A percentile compares a stretch with the other conserved stretches of the same genome.
Evolutionary conservation across 2,329 filamentous ascomycete genomes (phyloP).

Genomic region (Aspergillus brunneoviolaceus): DNA sequence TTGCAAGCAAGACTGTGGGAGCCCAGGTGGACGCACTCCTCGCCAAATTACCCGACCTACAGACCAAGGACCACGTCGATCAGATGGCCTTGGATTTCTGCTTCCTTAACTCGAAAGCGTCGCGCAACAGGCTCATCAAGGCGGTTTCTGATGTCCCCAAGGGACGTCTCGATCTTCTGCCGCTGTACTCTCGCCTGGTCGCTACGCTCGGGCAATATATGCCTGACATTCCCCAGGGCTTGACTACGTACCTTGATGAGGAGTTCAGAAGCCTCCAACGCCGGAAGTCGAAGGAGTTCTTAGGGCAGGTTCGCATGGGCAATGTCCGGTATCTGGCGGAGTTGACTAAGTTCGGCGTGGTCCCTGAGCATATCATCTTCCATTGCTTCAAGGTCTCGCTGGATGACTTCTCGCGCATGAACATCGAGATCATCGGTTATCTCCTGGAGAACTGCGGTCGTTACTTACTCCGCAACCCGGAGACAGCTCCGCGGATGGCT

Average conservation of each 20-base stretch:
- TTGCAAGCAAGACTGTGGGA: slow-evolving; percentile 95
- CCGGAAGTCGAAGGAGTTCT: slow-evolving; percentile 95
- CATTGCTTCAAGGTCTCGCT: slow-evolving; percentile 97
- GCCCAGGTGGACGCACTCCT: slow-evolving; percentile 93
- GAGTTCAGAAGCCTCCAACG: slow-evolving; percentile 96
- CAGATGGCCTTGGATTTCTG: slow-evolving; percentile 95
- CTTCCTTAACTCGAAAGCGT: slow-evolving; percentile 97
- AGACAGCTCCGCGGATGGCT: slow-evolving; percentile 88
- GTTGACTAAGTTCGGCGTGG: slow-evolving; percentile 95
- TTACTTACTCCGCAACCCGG: slow-evolving; percentile 86
- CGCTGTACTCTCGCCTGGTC: slow-evolving; percentile 86
- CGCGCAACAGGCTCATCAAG: slow-evolving; percentile 89
- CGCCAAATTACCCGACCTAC: slow-evolving; percentile 83
- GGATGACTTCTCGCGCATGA: slow-evolving; percentile 97
- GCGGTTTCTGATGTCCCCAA: slow-evolving; percentile 93
- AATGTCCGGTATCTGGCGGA: slow-evolving; percentile 98
- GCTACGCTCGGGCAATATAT: slow-evolving; percentile 93
- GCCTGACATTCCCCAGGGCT: slow-evolving; percentile 85
- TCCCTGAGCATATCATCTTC: slow-evolving; percentile 97
- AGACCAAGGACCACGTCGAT: slow-evolving; percentile 87
- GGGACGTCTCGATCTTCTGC: slow-evolving; percentile 84
- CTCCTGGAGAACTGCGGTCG: slow-evolving; percentile 94
- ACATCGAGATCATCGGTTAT: slow-evolving; percentile 97
- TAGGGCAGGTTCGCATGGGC: slow-evolving; percentile 87
- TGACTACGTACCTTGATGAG: slow-evolving; percentile 90